A percentile compares a stretch with the other conserved stretches of the same genome.
These are phyloP conservation scores for Puya raimondii DNA, from an alignment of 176 grass and related monocot genomes.

Conservation along the genomic window DNA sequence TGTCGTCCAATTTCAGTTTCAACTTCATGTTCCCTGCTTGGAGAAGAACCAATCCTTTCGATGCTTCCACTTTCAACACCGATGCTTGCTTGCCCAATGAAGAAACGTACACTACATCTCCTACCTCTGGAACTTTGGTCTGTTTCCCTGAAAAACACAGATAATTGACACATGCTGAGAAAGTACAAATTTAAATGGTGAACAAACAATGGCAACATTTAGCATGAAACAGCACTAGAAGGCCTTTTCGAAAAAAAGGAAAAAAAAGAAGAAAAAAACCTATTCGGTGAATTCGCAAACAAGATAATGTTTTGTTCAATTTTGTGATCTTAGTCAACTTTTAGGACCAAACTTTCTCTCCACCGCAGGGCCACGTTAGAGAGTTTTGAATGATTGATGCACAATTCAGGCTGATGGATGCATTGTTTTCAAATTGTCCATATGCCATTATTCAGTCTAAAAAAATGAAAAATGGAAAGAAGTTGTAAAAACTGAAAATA, in stretches of 20 bases:
- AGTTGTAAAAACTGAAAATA: too few relatives aligned
- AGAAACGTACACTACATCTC: conserved; percentile 50
- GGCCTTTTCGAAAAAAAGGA: background rate
- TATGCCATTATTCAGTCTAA: too few relatives aligned
- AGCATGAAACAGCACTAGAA: conserved; percentile 11
- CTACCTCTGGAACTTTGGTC: conserved; percentile 33
- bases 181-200: background rate
- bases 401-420: too few relatives aligned
- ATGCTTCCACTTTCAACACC: conserved; percentile 46
- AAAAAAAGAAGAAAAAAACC: background rate
- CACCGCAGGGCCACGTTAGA: too few relatives aligned
- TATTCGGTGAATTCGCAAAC: background rate
- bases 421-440: too few relatives aligned
- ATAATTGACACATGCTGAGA: background rate
- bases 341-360: too few relatives aligned
- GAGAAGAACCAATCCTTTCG: conserved; percentile 43
- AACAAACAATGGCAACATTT: background rate
- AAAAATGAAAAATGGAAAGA: too few relatives aligned
- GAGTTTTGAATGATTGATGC: too few relatives aligned
- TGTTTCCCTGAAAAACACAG: conserved; percentile 29
- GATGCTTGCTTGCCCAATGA: conserved; percentile 48
- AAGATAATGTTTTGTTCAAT: background rate
- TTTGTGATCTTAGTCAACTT: background rate
- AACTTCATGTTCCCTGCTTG: conserved; percentile 66
- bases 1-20: conserved; percentile 53